Conservation (phyloP, 306 rosid species). For the Dalbergia oliveri region DNA sequence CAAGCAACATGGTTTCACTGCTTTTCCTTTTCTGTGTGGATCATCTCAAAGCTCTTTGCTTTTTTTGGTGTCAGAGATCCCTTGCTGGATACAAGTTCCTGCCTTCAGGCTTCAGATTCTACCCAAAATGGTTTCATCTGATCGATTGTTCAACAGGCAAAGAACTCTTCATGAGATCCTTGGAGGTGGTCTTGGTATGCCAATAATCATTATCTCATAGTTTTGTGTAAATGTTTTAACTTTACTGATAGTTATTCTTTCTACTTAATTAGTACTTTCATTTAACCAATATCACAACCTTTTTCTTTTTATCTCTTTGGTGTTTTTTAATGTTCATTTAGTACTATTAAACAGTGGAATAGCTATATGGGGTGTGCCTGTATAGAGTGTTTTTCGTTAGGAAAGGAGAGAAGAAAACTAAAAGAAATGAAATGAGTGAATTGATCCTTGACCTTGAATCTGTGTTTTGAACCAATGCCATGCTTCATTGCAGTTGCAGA, state of each 20-base stretch:
- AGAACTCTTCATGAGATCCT: conserved; percentile 80
- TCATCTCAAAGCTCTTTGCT: conserved; percentile 47
- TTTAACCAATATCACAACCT: not conserved
- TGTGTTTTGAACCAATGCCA: conserved; percentile 41
- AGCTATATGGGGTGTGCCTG: conserved; percentile 27
- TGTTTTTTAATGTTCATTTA: conserved; percentile 35
- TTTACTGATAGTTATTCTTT: conserved; percentile 29
- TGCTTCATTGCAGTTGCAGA: conserved; percentile 77
- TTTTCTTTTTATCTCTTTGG: not conserved
- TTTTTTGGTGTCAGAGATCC: conserved; percentile 44
- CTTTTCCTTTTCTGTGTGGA: conserved; percentile 25
- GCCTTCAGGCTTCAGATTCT: conserved; percentile 3
- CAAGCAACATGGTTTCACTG: conserved; percentile 29
- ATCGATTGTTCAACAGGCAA: conserved; percentile 71
- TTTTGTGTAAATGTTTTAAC: conserved; percentile 35
- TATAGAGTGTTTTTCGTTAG: not conserved
- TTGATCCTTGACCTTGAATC: conserved; percentile 31
- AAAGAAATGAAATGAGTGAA: conserved; percentile 17
- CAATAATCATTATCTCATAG: conserved; percentile 25
- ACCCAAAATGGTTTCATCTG: conserved; percentile 73
- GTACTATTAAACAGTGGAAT: not conserved
- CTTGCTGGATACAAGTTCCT: conserved; percentile 52
- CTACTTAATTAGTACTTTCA: not conserved
- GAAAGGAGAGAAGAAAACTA: conserved; percentile 10
- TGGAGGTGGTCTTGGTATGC: conserved; percentile 82